Base-by-base conservation (phyloP, 805 yeast genomes). In the Pichia californica region DNA sequence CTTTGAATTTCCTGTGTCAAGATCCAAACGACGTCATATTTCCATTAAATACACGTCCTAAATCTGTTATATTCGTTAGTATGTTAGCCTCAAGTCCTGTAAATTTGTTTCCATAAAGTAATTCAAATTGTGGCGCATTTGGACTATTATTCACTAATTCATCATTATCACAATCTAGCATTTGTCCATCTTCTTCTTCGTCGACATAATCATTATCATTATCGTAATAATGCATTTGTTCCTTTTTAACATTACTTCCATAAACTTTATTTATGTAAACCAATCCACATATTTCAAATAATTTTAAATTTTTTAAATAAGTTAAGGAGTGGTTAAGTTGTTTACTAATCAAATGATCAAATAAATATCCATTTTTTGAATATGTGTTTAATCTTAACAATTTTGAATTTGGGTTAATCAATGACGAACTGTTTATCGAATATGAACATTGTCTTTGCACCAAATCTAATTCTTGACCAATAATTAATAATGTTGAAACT, bases 261-360 rank as follows among this genome's bases (percentile, higher is more conserved):
- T 11, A 23, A 16, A 6, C 11, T 19, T 16, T 20, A 33, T 33
- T 33, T 15, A 19, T 55, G 36, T 61, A 62, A 3, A 56, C 52
- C 18, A 62, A 40, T 0, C 65, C 66, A 38, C 66, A 62, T 8
- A 62, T 46, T 39, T 61, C 66, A 41, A 62, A 56, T 2, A 53
- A 39, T 41, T 52, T 48, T 42, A 61, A 46, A 7, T 46, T 39
- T 8, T 57, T 54, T 7, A 60, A 28, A 18, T 38, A 23, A 2
- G 38, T 19, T 8, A 59, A 37, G 1, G 60, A 56, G 18, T 49
- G 38, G 33, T 57, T 53, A 14, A 62, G 40, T 44, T 62, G 64
- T 7, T 32, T 16, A 19, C 43, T 40, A 4, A 58, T 50, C 18
- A 62, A 41, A 46, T 61, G 66, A 40, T 62, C 65, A 40, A 60